phyloP scores from a whole-genome alignment of 2,329 filamentous ascomycete genomes.

The Beauveria brongniartii region DNA sequence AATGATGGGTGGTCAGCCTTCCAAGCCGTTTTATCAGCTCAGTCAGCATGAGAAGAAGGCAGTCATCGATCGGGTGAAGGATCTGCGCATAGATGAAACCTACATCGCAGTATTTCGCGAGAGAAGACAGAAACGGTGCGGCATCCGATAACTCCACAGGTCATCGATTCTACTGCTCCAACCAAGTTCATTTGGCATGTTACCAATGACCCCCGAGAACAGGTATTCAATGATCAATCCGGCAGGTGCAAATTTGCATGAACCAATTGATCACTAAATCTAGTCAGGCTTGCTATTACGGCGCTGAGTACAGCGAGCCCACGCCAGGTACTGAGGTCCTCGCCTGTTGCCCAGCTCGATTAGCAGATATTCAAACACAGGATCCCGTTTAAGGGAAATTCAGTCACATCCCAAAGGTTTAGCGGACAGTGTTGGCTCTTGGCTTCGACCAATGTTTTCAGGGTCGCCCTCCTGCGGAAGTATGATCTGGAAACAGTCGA shows the following conservation, averaged over 20 bases:
- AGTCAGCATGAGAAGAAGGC: neutral
- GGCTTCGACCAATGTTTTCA: conserved; percentile 83
- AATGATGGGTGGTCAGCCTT: neutral
- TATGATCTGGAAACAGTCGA: conserved; percentile 73
- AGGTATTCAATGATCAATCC: conserved; percentile 33
- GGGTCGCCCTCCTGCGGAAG: conserved; percentile 78
- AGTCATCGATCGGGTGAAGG: neutral
- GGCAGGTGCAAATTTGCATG: neutral
- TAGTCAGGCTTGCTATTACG: conserved; percentile 60
- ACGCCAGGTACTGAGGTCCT: conserved; percentile 56
- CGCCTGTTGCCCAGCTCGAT: conserved; percentile 55
- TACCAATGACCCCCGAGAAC: conserved; percentile 54
- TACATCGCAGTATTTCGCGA: neutral
- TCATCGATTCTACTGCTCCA: conserved; percentile 25
- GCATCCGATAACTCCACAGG: conserved; percentile 26
- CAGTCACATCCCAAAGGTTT: conserved; percentile 75
- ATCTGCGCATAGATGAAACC: neutral
- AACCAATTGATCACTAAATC: neutral
- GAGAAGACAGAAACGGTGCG: conserved; percentile 2
- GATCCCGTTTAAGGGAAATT: conserved; percentile 72
- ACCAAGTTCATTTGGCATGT: conserved; percentile 14
- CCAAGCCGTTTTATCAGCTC: neutral
- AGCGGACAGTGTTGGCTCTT: conserved; percentile 90
- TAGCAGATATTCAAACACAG: conserved; percentile 76
- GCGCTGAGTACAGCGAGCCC: conserved; percentile 63